Conservation (phyloP, 495 filamentous ascomycete genomes). For the Penicillium cosmopolitanum region DNA sequence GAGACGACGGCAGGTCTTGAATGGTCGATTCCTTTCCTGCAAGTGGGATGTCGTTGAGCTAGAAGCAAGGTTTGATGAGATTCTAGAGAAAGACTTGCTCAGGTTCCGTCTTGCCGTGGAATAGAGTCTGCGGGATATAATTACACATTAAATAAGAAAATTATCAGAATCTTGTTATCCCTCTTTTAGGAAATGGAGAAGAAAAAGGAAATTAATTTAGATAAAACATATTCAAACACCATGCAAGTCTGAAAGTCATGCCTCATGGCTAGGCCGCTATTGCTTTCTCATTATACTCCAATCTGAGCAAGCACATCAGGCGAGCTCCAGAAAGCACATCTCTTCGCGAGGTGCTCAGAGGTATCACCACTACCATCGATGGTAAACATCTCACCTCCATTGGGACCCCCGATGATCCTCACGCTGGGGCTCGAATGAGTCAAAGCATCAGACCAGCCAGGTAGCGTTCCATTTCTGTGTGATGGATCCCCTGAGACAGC, state of each 20-base stretch:
- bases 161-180: too few species aligned
- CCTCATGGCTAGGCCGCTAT: not conserved
- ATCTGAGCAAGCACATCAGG: slow-evolving; percentile 8
- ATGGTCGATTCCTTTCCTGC: slow-evolving; percentile 40
- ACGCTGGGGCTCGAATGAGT: not conserved
- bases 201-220: not conserved
- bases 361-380: slow-evolving; percentile 3
- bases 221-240: too few species aligned
- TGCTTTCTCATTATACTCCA: not conserved
- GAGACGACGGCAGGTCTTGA: slow-evolving; percentile 34
- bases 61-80: slow-evolving; percentile 43
- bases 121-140: not conserved
- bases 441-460: slow-evolving; percentile 9
- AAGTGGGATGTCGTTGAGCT: slow-evolving; percentile 50
- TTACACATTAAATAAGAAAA: too few species aligned
- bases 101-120: slow-evolving; percentile 14
- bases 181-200: not conserved
- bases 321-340: slow-evolving; percentile 21
- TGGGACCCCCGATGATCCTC: slow-evolving; percentile 16
- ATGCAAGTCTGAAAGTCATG: too few species aligned
- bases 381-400: not conserved
- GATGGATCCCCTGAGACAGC: slow-evolving; percentile 18
- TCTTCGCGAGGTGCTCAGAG: slow-evolving; percentile 11
- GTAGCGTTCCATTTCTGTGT: slow-evolving; percentile 3
- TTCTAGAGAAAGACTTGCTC: slow-evolving; percentile 35